phyloP scores from a whole-genome alignment of 2,329 filamentous ascomycete genomes.

The Diaporthe ilicicola region DNA sequence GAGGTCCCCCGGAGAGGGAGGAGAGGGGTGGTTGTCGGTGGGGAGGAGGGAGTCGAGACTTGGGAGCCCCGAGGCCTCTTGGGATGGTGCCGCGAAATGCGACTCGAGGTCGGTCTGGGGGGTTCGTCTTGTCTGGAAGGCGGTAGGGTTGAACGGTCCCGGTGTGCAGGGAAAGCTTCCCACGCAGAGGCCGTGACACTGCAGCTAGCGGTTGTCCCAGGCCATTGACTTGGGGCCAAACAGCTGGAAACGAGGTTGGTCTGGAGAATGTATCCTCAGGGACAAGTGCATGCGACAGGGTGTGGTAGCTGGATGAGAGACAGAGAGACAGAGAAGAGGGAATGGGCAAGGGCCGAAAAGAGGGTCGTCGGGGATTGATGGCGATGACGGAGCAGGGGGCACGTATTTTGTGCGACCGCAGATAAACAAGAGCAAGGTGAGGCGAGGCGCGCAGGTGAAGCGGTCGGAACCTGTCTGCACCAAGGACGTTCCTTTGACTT shows the following conservation, averaged over 20 bases:
- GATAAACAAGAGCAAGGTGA: background rate
- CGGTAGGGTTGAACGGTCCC: conserved; percentile 34
- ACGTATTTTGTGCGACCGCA: conserved; percentile 16
- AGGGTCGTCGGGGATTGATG: conserved; percentile 21
- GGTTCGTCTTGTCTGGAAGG: conserved; percentile 11
- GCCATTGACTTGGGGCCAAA: conserved; percentile 58
- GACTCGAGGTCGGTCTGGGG: conserved; percentile 23
- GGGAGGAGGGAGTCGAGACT: background rate
- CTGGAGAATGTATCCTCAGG: background rate
- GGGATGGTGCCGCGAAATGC: background rate
- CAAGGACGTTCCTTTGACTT: background rate
- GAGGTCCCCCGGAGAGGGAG: conserved; percentile 12
- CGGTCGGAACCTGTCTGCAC: background rate
- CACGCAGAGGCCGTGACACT: conserved; percentile 58
- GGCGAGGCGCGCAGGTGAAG: conserved; percentile 16
- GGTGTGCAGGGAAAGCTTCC: conserved; percentile 44
- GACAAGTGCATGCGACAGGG: background rate
- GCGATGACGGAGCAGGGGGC: conserved; percentile 15
- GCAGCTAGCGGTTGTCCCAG: conserved; percentile 63
- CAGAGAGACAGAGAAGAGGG: background rate
- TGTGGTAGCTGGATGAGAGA: background rate
- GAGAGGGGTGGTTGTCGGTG: too few species aligned
- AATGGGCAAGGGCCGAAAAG: conserved; percentile 1
- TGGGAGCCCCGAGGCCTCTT: background rate
- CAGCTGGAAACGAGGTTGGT: background rate